Percentiles rank a stretch among this genome's conserved stretches.
phyloP scores from a whole-genome alignment of 257 asterid species.

The Leonotis leonurus region DNA sequence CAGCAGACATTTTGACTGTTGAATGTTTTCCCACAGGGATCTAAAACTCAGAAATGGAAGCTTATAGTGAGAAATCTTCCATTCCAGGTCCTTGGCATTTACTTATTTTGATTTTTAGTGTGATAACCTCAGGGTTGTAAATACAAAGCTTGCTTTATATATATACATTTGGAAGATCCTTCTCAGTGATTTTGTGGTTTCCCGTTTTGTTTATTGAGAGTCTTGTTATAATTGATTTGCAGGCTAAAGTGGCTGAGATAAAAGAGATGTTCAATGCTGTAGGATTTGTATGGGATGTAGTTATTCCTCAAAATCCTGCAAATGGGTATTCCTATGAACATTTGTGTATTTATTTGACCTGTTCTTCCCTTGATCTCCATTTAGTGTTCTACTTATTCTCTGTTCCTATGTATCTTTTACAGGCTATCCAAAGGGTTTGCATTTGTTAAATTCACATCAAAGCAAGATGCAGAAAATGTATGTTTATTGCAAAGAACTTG shows the following conservation, averaged over 20 bases:
- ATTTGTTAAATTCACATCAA: constrained; percentile 83
- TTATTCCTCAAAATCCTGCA: constrained; percentile 76
- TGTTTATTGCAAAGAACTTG: constrained; percentile 13
- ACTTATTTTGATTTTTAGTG: constrained; percentile 1
- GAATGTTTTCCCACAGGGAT: constrained; percentile 54
- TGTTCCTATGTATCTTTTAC: constrained; percentile 23
- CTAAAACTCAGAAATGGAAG: constrained; percentile 92
- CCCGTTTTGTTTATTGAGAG: constrained; percentile 7
- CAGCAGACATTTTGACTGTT: constrained; percentile 11
- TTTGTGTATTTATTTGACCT: neutral
- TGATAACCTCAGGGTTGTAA: neutral
- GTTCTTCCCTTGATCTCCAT: neutral
- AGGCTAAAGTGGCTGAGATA: constrained; percentile 72
- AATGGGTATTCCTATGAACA: constrained; percentile 48
- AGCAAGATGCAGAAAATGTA: constrained; percentile 85
- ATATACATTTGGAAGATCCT: neutral
- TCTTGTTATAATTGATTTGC: constrained; percentile 24
- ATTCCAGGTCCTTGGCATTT: constrained; percentile 56
- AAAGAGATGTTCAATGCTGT: constrained; percentile 61
- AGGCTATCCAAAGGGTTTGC: constrained; percentile 89
- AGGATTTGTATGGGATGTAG: constrained; percentile 90
- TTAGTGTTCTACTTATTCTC: constrained; percentile 11
- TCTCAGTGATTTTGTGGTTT: neutral
- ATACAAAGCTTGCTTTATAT: neutral
- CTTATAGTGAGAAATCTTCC: constrained; percentile 92